Conservation (phyloP, 352 stramenopile species). For the Halophytophthora polymorphica region DNA sequence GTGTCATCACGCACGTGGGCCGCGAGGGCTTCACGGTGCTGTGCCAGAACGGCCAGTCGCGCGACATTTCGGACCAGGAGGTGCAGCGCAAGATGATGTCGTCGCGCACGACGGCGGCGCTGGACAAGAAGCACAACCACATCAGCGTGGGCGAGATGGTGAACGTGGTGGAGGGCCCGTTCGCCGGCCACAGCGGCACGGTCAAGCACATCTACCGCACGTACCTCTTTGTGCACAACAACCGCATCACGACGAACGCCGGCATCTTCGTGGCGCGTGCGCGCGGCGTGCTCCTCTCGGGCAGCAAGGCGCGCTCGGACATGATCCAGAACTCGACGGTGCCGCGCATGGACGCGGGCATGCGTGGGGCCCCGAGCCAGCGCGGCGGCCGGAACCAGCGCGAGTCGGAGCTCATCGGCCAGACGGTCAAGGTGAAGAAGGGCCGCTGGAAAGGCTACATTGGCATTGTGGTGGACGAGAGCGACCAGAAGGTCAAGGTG, state of each 20-base stretch:
- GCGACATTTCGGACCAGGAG: slow-evolving; percentile 85
- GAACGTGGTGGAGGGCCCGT: slow-evolving; percentile 83
- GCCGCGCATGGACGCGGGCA: slow-evolving; percentile 51
- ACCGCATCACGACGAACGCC: slow-evolving; percentile 85
- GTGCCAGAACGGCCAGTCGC: slow-evolving; percentile 81
- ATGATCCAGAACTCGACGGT: slow-evolving; percentile 86
- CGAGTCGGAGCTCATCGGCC: slow-evolving; percentile 81
- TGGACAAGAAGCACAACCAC: slow-evolving; percentile 90
- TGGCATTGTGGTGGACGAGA: slow-evolving; percentile 88
- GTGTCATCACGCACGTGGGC: slow-evolving; percentile 89
- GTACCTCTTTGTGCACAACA: slow-evolving; percentile 90
- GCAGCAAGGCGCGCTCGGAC: slow-evolving; percentile 82
- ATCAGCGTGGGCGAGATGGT: slow-evolving; percentile 89
- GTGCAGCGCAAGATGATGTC: slow-evolving; percentile 88
- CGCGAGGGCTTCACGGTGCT: slow-evolving; percentile 86
- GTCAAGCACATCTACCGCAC: slow-evolving; percentile 91
- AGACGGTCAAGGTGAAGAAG: slow-evolving; percentile 91
- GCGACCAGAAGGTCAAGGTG: slow-evolving; percentile 89
- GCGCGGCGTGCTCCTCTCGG: slow-evolving; percentile 77
- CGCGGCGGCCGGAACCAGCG: slow-evolving; percentile 51
- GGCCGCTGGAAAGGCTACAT: slow-evolving; percentile 92
- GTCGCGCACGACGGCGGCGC: slow-evolving; percentile 67
- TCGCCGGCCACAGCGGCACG: slow-evolving; percentile 81
- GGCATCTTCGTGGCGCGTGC: slow-evolving; percentile 88
- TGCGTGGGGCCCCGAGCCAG: slow-evolving; percentile 36